Evolutionary conservation across 2,329 filamentous ascomycete genomes (phyloP), one percentile per base, ranked within the genome.

Genomic region (Geosmithia morbida): DNA sequence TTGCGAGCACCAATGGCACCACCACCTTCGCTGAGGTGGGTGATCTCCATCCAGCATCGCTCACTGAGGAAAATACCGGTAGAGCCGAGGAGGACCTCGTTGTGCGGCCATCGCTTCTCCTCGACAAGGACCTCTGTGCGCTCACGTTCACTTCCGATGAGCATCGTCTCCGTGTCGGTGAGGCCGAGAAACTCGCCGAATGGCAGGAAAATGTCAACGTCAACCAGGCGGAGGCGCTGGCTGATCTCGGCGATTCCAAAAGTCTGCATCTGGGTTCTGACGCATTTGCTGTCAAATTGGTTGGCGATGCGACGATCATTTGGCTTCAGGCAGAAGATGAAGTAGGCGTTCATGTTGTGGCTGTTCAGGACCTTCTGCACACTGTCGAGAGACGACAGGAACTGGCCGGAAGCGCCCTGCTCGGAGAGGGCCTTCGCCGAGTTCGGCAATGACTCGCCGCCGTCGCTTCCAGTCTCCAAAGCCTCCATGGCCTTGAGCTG

Each of bases 251-350:
- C 89, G 57, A 98, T 94, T 30, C 92, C 92, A 55, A 97, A 87
- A 0, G 88, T 94, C 60, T 97, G 90, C 1, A 98, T 77, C 61
- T 98, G 92, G 11, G 85, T 86, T 3, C 92, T 82, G 19, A 98
- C 92, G 61, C 92, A 98, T 65, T 97, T 97, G 75, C 88, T 96
- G 64, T 98, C 92, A 56, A 97, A 98, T 59, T 98, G 92, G 55
- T 98, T 98, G 51, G 92, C 90, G 54, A 98, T 98, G 45, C 92
- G 81, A 47, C 92, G 79, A 61, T 98, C 92, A 56, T 98, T 98
- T 19, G 92, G 90, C 66, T 98, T 98, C 52, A 98, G 67, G 59
- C 92, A 98, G 65, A 98, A 96, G 43, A 98, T 78, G 56, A 96
- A 97, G 65, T 98, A 98, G 1, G 85, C 79, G 58, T 98, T 98